Evolutionary conservation across 345 rosid species (phyloP).

Genomic region (Trapa incisa): DNA sequence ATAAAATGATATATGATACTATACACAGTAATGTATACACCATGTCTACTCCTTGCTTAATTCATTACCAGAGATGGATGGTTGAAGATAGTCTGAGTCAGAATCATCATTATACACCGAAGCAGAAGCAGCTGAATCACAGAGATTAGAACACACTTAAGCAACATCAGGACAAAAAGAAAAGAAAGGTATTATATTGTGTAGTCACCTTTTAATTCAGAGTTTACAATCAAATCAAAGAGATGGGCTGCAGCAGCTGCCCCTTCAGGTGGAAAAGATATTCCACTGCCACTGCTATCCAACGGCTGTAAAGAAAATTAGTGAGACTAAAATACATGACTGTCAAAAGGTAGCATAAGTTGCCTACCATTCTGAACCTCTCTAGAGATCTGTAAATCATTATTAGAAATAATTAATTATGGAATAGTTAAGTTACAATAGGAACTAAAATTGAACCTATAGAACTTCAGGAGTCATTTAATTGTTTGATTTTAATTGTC

Average conservation of each 20-base stretch:
- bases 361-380: background rate
- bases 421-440: background rate
- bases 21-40: background rate
- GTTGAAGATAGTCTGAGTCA: constrained; percentile 52
- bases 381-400: background rate
- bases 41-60: background rate
- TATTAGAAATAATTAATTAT: background rate
- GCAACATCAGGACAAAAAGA: constrained; percentile 2
- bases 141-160: constrained; percentile 1
- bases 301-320: constrained; percentile 31
- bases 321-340: background rate
- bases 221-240: constrained; percentile 66
- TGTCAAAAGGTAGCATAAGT: constrained; percentile 1
- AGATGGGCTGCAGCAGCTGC: constrained; percentile 65
- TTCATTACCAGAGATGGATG: constrained; percentile 74
- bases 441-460: background rate
- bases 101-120: constrained; percentile 47
- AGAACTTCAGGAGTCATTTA: background rate
- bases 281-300: constrained; percentile 41
- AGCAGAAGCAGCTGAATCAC: constrained; percentile 12
- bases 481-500: background rate
- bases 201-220: constrained; percentile 63
- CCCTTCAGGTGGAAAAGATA: constrained; percentile 77
- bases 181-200: background rate
- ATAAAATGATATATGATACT: background rate